These are phyloP conservation scores for Laburnicola sp. DNA, from an alignment of 2,329 filamentous ascomycete species.

Conservation along the genomic window DNA sequence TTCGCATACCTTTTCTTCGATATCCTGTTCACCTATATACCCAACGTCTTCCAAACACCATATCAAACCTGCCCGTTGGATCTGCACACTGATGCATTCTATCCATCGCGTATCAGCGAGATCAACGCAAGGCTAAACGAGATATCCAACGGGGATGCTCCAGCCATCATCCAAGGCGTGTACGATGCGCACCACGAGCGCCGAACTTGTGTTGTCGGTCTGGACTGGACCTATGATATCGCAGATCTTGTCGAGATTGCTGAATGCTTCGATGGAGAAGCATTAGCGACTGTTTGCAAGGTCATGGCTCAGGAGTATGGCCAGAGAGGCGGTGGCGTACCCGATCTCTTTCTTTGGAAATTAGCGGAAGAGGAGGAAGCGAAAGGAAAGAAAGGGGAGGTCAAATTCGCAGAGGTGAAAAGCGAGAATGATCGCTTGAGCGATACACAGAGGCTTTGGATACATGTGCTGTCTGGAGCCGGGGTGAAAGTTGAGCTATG, in stretches of 20 bases:
- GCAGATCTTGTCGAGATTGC: slow-evolving; percentile 79
- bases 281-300: slow-evolving; percentile 82
- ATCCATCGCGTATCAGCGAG: slow-evolving; percentile 78
- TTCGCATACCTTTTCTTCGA: slow-evolving; percentile 87
- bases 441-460: slow-evolving; percentile 95
- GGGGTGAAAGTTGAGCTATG: slow-evolving; percentile 85
- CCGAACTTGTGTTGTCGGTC: slow-evolving; percentile 82
- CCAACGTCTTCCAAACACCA: slow-evolving; percentile 94
- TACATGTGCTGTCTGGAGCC: slow-evolving; percentile 84
- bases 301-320: slow-evolving; percentile 95
- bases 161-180: slow-evolving; percentile 66
- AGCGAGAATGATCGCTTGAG: slow-evolving; percentile 83
- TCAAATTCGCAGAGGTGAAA: slow-evolving; percentile 69
- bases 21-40: slow-evolving; percentile 87
- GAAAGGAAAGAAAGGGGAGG: slow-evolving; percentile 54
- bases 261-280: slow-evolving; percentile 75
- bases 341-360: slow-evolving; percentile 90
- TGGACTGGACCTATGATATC: slow-evolving; percentile 86
- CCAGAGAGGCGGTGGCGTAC: slow-evolving; percentile 81
- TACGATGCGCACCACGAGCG: slow-evolving; percentile 69
- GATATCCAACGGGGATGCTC: slow-evolving; percentile 80
- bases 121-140: slow-evolving; percentile 85
- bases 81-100: slow-evolving; percentile 91
- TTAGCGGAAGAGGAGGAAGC: slow-evolving; percentile 40
- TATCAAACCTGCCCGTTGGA: slow-evolving; percentile 95